Evolutionary conservation across 495 filamentous ascomycete species (phyloP).

Genomic region (Trichoderma virens): DNA sequence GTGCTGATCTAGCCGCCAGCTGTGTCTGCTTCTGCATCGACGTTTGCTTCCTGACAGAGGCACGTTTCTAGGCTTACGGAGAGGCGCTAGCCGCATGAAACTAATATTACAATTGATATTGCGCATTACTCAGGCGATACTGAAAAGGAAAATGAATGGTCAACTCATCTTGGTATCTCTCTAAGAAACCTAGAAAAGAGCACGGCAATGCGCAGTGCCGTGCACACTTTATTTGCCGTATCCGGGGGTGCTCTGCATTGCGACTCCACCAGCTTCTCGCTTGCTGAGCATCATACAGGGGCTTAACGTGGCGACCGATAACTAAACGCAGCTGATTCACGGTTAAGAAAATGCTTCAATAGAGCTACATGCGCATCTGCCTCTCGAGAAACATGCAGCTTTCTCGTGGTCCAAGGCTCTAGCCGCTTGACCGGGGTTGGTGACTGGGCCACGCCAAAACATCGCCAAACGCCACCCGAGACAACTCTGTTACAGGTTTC

Average conservation of each 20-base stretch:
- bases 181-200: background rate
- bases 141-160: background rate
- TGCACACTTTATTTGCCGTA: too few species aligned
- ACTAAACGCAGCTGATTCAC: background rate
- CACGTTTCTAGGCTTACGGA: background rate
- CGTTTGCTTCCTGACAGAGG: background rate
- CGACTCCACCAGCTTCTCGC: background rate
- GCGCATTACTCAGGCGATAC: background rate
- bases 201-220: background rate
- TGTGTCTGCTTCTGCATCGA: background rate
- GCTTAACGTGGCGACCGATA: background rate
- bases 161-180: background rate
- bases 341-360: background rate
- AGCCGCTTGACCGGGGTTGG: conserved; percentile 1
- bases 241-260: background rate
- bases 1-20: background rate
- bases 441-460: background rate
- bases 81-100: background rate
- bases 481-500: conserved; percentile 38
- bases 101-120: background rate
- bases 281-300: background rate
- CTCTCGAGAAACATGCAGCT: background rate
- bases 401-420: background rate
- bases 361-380: background rate
- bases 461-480: conserved; percentile 40